Evolutionary conservation across 225 moss, liverwort and hornwort species (phyloP).

Genomic region (Thuidium tamariscinum): DNA sequence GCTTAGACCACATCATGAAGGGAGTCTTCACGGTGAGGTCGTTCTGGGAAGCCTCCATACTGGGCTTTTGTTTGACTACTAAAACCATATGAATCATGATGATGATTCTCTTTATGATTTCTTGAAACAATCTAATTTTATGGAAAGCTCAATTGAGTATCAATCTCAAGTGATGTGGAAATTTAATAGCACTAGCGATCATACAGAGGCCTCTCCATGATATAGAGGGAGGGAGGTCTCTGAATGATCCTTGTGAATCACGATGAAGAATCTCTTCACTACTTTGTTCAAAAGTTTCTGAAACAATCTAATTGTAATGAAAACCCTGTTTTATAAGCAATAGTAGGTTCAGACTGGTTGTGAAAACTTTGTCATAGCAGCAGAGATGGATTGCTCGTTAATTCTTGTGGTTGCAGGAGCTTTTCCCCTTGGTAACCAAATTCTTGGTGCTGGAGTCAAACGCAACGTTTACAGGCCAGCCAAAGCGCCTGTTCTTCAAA

Average conservation of each 20-base stretch:
- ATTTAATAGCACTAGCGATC: background rate
- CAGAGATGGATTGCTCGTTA: background rate
- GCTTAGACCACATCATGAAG: background rate
- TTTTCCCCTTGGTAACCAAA: slow-evolving; percentile 45
- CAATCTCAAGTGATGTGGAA: background rate
- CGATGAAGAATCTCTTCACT: background rate
- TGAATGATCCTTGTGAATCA: background rate
- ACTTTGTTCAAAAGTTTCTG: background rate
- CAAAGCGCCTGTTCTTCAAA: slow-evolving; percentile 46
- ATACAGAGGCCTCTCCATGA: background rate
- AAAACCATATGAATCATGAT: background rate
- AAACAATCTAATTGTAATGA: background rate
- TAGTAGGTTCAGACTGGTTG: background rate
- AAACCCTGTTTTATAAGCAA: background rate
- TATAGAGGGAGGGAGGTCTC: background rate
- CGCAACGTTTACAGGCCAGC: slow-evolving; percentile 65
- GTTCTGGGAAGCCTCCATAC: background rate
- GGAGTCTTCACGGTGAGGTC: background rate
- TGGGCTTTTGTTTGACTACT: background rate
- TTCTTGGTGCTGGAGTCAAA: slow-evolving; percentile 70
- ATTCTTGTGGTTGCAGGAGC: slow-evolving; percentile 29
- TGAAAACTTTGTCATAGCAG: background rate
- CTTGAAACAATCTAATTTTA: background rate
- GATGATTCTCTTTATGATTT: background rate
- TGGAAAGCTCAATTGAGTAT: background rate